Conservation (phyloP, 306 rosid genomes). For the Sicyos baderoa region DNA sequence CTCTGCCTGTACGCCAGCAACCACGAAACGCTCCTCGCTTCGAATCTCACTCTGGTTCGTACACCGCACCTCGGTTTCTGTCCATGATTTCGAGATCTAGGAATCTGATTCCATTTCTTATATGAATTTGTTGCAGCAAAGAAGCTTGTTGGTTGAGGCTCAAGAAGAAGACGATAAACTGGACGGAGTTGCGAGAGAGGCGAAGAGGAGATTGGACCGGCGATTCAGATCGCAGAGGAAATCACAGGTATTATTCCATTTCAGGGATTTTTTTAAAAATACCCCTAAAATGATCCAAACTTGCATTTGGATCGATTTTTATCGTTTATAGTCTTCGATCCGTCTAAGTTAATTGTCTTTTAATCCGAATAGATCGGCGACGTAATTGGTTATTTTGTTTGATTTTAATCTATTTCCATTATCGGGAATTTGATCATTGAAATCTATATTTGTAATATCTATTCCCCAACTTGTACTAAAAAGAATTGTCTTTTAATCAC, state of each 20-base stretch:
- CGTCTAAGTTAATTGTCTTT: too few species aligned
- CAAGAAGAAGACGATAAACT: slow-evolving; percentile 45
- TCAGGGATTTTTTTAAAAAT: too few species aligned
- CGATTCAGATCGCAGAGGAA: slow-evolving; percentile 36
- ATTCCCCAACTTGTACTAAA: too few species aligned
- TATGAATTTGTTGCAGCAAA: slow-evolving; percentile 19
- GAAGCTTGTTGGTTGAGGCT: slow-evolving; percentile 28
- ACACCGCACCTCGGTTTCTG: background rate
- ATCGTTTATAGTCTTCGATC: too few species aligned
- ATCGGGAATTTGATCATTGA: too few species aligned
- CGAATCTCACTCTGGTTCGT: slow-evolving; percentile 34
- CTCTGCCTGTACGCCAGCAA: slow-evolving; percentile 53
- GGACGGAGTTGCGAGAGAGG: slow-evolving; percentile 52
- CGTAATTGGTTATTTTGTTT: too few species aligned
- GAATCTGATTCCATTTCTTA: background rate
- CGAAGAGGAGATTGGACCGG: slow-evolving; percentile 66
- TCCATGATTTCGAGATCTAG: background rate
- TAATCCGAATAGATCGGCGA: too few species aligned
- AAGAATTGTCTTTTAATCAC: too few species aligned
- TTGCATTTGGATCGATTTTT: too few species aligned
- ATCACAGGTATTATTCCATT: slow-evolving; percentile 4
- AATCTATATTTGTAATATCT: too few species aligned
- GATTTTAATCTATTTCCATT: too few species aligned
- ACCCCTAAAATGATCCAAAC: too few species aligned
- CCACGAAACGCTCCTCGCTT: slow-evolving; percentile 33